These are phyloP conservation scores for Coelastrella sp. DNA, from an alignment of 139 green algal species.

Conservation along the genomic window DNA sequence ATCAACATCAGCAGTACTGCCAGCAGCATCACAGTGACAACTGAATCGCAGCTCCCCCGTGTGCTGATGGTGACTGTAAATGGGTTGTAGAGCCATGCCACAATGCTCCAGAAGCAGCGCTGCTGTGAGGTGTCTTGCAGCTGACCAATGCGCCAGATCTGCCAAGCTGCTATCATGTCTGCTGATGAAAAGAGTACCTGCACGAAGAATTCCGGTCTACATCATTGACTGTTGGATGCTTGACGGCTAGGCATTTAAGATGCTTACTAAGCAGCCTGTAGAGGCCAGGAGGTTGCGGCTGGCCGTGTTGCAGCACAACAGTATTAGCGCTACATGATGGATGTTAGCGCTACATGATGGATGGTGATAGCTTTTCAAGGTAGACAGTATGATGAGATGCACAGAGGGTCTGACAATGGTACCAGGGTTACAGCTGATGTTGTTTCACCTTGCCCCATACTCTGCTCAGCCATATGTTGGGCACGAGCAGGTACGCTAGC, in stretches of 20 bases:
- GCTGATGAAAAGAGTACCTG: conserved; percentile 80
- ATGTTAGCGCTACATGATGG: no score
- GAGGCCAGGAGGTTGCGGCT: no score
- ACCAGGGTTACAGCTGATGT: not conserved
- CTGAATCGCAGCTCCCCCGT: conserved; percentile 88
- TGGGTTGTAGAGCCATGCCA: conserved; percentile 95
- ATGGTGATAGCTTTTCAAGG: no score
- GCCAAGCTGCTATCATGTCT: conserved; percentile 76
- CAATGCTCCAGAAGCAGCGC: conserved; percentile 41
- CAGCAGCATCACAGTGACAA: conserved; percentile 86
- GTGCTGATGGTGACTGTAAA: conserved; percentile 95
- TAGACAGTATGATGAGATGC: no score
- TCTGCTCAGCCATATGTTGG: conserved; percentile 81
- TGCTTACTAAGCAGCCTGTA: no score
- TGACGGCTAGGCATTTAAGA: no score
- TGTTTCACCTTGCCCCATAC: conserved; percentile 86
- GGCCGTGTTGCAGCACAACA: no score
- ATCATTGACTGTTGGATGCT: not conserved
- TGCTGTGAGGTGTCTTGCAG: not conserved
- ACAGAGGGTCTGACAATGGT: no score
- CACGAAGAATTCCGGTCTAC: not conserved
- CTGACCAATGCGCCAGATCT: conserved; percentile 59
- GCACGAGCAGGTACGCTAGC: conserved; percentile 86
- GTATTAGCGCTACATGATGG: no score
- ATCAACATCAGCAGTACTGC: conserved; percentile 69